Evolutionary conservation across 495 filamentous ascomycete species (phyloP).

Genomic region (Tuber microsphaerosporum): DNA sequence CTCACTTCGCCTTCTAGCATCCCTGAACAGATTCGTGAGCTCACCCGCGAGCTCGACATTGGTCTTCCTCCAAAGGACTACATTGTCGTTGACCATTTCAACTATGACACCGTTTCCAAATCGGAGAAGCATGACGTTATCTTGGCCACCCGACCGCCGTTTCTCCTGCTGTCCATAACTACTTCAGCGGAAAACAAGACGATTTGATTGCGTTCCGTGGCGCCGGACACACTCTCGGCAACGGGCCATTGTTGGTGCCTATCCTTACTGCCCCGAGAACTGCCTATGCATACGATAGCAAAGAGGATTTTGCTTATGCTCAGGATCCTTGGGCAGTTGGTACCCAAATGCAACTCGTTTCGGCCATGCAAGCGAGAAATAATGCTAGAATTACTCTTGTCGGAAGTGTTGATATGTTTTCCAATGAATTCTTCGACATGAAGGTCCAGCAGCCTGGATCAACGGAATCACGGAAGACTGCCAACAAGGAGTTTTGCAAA

Average conservation of each 20-base stretch:
- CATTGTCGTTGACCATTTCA: slow-evolving; percentile 89
- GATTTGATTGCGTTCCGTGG: slow-evolving; percentile 65
- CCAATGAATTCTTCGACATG: slow-evolving; percentile 83
- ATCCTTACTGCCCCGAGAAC: slow-evolving; percentile 73
- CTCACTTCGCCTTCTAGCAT: slow-evolving; percentile 67
- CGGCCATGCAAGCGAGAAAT: slow-evolving; percentile 82
- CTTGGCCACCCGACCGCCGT: slow-evolving; percentile 51
- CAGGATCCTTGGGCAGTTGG: slow-evolving; percentile 82
- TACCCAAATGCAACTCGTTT: slow-evolving; percentile 70
- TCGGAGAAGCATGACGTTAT: slow-evolving; percentile 83
- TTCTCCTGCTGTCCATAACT: slow-evolving; percentile 58
- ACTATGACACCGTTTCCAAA: slow-evolving; percentile 70
- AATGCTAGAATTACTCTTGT: slow-evolving; percentile 83
- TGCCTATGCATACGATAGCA: slow-evolving; percentile 89
- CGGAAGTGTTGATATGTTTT: slow-evolving; percentile 76
- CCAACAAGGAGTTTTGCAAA: slow-evolving; percentile 79
- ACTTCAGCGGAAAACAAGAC: slow-evolving; percentile 66
- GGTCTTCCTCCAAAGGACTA: slow-evolving; percentile 73
- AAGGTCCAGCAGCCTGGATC: slow-evolving; percentile 59
- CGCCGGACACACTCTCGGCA: slow-evolving; percentile 72
- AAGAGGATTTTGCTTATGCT: slow-evolving; percentile 60
- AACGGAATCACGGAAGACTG: slow-evolving; percentile 54
- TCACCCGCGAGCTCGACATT: slow-evolving; percentile 87
- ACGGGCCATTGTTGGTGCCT: slow-evolving; percentile 65
- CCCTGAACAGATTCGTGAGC: slow-evolving; percentile 69